Evolutionary conservation across 106 monocot genomes (phyloP).

Genomic region (Dioscorea dumetorum): DNA sequence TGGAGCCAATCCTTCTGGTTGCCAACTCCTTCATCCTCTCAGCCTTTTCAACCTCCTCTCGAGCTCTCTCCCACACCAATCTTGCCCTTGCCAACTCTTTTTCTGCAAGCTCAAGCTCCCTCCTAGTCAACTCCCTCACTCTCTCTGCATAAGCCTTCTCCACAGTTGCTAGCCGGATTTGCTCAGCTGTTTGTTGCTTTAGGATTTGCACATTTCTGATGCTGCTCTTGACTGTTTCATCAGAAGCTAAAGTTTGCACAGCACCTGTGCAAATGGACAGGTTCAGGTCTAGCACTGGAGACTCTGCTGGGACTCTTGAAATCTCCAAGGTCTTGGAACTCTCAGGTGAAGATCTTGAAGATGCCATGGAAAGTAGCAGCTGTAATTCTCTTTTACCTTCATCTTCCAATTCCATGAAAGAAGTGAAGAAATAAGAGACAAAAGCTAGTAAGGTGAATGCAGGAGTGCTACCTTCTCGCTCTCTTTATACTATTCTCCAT

Average conservation of each 20-base stretch:
- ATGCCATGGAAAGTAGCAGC: slow-evolving; percentile 3
- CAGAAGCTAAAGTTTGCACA: slow-evolving; percentile 1
- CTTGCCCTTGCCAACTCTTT: slow-evolving; percentile 64
- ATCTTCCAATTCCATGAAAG: slow-evolving; percentile 27
- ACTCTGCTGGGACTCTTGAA: neutral
- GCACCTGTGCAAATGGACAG: slow-evolving; percentile 37
- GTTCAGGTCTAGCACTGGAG: slow-evolving; percentile 38
- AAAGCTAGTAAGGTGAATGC: too few relatives aligned
- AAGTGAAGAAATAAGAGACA: too few relatives aligned
- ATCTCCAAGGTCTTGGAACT: neutral
- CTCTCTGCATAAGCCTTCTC: slow-evolving; percentile 65
- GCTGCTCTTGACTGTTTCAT: slow-evolving; percentile 15
- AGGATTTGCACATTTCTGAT: slow-evolving; percentile 26
- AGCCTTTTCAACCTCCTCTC: slow-evolving; percentile 63
- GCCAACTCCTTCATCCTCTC: slow-evolving; percentile 74
- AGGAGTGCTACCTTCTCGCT: too few relatives aligned
- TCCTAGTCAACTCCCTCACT: slow-evolving; percentile 55
- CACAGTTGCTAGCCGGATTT: slow-evolving; percentile 40
- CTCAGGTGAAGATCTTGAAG: too few relatives aligned
- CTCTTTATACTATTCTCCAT: too few relatives aligned
- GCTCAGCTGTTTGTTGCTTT: slow-evolving; percentile 52
- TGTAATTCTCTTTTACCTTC: slow-evolving; percentile 10
- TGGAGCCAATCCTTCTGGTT: slow-evolving; percentile 27
- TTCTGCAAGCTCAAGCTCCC: slow-evolving; percentile 73
- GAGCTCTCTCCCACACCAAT: slow-evolving; percentile 57